Evolutionary conservation across 2,329 filamentous ascomycete species (phyloP).

Genomic region (Thyridium curvatum): DNA sequence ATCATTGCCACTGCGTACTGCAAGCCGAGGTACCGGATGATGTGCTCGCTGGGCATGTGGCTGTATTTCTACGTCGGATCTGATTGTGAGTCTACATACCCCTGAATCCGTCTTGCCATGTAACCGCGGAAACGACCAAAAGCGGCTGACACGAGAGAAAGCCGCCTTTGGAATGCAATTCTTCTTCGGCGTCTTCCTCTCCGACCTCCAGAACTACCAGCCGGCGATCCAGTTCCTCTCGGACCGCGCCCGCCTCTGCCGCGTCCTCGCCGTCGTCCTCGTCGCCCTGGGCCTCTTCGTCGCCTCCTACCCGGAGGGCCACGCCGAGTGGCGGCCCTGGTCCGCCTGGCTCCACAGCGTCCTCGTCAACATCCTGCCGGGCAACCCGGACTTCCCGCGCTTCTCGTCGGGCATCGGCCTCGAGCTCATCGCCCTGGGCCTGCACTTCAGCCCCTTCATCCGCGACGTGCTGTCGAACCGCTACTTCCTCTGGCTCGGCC

Average conservation of each 20-base stretch:
- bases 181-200: constrained; percentile 55
- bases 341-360: constrained; percentile 36
- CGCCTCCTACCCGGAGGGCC: constrained; percentile 53
- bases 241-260: constrained; percentile 34
- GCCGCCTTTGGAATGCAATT: constrained; percentile 50
- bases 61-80: constrained; percentile 40
- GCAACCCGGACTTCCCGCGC: constrained; percentile 37
- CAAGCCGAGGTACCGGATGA: constrained; percentile 41
- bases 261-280: constrained; percentile 39
- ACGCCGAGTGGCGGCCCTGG: constrained; percentile 47
- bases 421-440: constrained; percentile 38
- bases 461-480: constrained; percentile 47
- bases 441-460: constrained; percentile 44
- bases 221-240: constrained; percentile 39
- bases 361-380: constrained; percentile 36
- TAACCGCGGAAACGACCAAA: constrained; percentile 6
- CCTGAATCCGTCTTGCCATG: neutral
- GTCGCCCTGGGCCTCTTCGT: constrained; percentile 47
- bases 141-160: no score
- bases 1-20: constrained; percentile 44
- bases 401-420: constrained; percentile 30
- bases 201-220: constrained; percentile 49
- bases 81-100: constrained; percentile 16
- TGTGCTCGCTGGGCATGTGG: constrained; percentile 37
- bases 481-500: constrained; percentile 55